Evolutionary conservation across 768 basidiomycete species (phyloP).

Genomic region (Cystobasidium ongulense): DNA sequence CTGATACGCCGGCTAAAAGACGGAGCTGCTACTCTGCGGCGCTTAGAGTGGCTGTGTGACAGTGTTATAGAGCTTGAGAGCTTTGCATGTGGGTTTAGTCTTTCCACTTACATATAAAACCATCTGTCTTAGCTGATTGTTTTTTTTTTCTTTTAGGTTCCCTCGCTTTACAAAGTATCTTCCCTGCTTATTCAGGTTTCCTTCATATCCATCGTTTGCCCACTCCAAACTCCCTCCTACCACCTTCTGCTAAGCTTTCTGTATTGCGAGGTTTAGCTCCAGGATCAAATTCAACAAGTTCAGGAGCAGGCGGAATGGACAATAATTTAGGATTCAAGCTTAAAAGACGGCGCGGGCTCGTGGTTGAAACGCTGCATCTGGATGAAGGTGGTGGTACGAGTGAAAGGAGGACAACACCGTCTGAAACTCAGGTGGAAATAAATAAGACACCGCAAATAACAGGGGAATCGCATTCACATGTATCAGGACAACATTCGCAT

Average conservation of each 20-base stretch:
- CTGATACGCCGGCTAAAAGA: neutral
- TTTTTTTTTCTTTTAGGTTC: constrained; percentile 52
- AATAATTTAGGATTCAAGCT: constrained; percentile 94
- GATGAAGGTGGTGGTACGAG: constrained; percentile 43
- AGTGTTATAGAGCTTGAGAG: constrained; percentile 37
- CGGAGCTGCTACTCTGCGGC: neutral
- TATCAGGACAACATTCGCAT: neutral
- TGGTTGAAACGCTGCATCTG: constrained; percentile 79
- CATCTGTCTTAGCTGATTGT: neutral
- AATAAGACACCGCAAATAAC: neutral
- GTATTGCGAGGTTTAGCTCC: constrained; percentile 65
- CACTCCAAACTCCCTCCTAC: constrained; percentile 60
- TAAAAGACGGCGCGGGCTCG: constrained; percentile 67
- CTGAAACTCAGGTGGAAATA: neutral
- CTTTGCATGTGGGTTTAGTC: constrained; percentile 30
- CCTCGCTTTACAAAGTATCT: constrained; percentile 62
- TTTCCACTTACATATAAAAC: neutral
- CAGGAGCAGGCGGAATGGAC: constrained; percentile 62
- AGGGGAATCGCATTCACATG: neutral
- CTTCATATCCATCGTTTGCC: constrained; percentile 71
- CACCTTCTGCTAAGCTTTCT: constrained; percentile 75
- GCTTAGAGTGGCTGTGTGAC: constrained; percentile 36
- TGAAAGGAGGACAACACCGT: constrained; percentile 19
- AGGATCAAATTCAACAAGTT: constrained; percentile 48
- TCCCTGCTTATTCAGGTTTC: constrained; percentile 79